A percentile compares a stretch with the other conserved stretches of the same genome.
Evolutionary conservation across 2,329 filamentous ascomycete genomes (phyloP).

Genomic region (Canariomyces notabilis): DNA sequence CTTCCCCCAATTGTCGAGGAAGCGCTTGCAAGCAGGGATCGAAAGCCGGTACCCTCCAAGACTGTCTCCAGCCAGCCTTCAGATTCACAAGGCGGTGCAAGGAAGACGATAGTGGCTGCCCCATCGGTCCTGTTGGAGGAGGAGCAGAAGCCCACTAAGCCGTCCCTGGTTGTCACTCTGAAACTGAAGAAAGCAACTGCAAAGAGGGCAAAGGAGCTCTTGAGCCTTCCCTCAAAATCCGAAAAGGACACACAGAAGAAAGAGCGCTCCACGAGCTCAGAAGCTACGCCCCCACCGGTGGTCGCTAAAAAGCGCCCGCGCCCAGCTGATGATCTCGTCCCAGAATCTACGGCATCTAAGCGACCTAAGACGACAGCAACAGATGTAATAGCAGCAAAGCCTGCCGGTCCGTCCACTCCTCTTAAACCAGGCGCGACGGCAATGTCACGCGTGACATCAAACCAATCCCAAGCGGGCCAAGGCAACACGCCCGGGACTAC

Average conservation of each 20-base stretch:
- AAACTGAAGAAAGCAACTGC: constrained; percentile 45
- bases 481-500: constrained; percentile 47
- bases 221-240: constrained; percentile 41
- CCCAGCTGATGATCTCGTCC: constrained; percentile 31
- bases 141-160: constrained; percentile 24
- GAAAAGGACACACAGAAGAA: constrained; percentile 35
- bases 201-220: constrained; percentile 42
- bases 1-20: constrained; percentile 49
- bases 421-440: constrained; percentile 42
- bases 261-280: constrained; percentile 40
- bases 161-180: constrained; percentile 38
- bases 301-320: constrained; percentile 48
- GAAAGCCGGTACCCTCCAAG: constrained; percentile 29
- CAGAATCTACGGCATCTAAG: constrained; percentile 33
- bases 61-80: constrained; percentile 23
- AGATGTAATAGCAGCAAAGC: constrained; percentile 30
- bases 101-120: constrained; percentile 33
- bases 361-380: constrained; percentile 42
- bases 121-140: constrained; percentile 30
- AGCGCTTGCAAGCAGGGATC: constrained; percentile 32
- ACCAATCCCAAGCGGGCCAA: constrained; percentile 44
- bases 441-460: constrained; percentile 52
- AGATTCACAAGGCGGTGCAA: constrained; percentile 32
- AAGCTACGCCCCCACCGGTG: constrained; percentile 33
- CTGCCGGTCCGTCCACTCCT: constrained; percentile 45